phyloP scores from a whole-genome alignment of 2,329 filamentous ascomycete genomes.

The Fonsecaea monophora region DNA sequence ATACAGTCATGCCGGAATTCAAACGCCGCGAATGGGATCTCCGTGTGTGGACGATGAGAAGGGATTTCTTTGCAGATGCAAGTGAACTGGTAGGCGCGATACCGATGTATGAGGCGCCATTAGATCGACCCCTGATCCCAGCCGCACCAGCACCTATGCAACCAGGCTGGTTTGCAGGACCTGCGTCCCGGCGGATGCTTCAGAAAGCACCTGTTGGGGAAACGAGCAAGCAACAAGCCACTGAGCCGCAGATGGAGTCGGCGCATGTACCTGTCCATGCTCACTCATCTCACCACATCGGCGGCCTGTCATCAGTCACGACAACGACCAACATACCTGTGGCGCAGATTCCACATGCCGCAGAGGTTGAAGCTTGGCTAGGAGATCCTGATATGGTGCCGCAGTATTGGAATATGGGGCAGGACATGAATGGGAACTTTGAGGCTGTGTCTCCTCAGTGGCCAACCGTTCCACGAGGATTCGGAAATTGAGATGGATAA shows the following conservation, averaged over 20 bases:
- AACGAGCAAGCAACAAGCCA: constrained; percentile 13
- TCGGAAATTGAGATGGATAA: constrained; percentile 5
- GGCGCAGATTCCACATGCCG: constrained; percentile 13
- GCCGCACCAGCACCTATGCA: constrained; percentile 9
- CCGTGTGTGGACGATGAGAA: constrained; percentile 27
- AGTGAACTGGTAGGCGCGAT: constrained; percentile 20
- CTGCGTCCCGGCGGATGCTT: not conserved
- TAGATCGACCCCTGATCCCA: constrained; percentile 16
- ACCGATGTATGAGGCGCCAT: constrained; percentile 22
- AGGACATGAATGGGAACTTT: constrained; percentile 11
- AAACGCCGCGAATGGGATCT: constrained; percentile 23
- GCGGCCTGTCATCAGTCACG: not conserved
- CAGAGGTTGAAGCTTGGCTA: constrained; percentile 24
- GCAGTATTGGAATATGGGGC: constrained; percentile 22
- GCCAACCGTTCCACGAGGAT: constrained; percentile 7
- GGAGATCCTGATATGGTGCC: constrained; percentile 26
- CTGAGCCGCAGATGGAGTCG: constrained; percentile 2
- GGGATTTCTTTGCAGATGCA: constrained; percentile 24
- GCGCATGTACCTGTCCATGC: not conserved
- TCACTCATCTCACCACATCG: not conserved
- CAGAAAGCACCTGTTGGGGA: not conserved
- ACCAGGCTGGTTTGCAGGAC: constrained; percentile 1
- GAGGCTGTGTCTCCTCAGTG: constrained; percentile 8
- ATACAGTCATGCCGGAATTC: constrained; percentile 23
- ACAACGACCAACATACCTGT: not conserved